phyloP scores from a whole-genome alignment of 352 stramenopile species.

The Pythium oligandrum region DNA sequence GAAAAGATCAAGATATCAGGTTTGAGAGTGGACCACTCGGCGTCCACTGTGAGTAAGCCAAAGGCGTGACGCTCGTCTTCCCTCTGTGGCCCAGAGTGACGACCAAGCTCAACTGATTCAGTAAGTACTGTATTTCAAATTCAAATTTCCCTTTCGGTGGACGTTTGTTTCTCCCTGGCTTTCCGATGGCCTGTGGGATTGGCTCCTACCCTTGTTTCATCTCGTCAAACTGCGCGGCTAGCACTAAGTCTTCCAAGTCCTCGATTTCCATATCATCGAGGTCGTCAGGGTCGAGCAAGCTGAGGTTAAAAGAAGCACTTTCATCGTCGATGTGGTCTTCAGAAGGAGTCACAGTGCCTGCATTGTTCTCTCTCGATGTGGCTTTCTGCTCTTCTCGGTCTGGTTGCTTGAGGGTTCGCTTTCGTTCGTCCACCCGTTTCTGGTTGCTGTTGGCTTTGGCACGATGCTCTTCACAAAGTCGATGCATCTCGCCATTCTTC shows the following conservation, averaged over 20 bases:
- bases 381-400: too few species aligned
- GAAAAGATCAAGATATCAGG: too few species aligned
- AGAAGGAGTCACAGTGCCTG: not conserved
- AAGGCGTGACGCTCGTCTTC: too few species aligned
- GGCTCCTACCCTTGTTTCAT: not conserved
- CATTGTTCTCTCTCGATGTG: too few species aligned
- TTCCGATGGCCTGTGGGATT: too few species aligned
- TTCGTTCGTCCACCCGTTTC: slow-evolving; percentile 1
- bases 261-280: slow-evolving; percentile 16
- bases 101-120: too few species aligned
- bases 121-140: too few species aligned
- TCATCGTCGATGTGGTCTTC: not conserved
- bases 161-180: too few species aligned
- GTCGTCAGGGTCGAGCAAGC: slow-evolving; percentile 6
- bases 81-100: too few species aligned
- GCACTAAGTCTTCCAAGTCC: slow-evolving; percentile 7
- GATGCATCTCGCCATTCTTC: slow-evolving; percentile 23
- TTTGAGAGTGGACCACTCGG: too few species aligned
- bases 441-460: slow-evolving; percentile 22
- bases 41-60: too few species aligned
- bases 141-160: too few species aligned
- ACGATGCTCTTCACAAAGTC: slow-evolving; percentile 25
- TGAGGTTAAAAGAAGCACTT: not conserved
- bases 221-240: slow-evolving; percentile 7
- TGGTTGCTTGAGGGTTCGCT: not conserved